Evolutionary conservation across 371 early-diverging fungal species (phyloP), one percentile per base, ranked within the genome.

Genomic region (Dichotomocladium elegans): DNA sequence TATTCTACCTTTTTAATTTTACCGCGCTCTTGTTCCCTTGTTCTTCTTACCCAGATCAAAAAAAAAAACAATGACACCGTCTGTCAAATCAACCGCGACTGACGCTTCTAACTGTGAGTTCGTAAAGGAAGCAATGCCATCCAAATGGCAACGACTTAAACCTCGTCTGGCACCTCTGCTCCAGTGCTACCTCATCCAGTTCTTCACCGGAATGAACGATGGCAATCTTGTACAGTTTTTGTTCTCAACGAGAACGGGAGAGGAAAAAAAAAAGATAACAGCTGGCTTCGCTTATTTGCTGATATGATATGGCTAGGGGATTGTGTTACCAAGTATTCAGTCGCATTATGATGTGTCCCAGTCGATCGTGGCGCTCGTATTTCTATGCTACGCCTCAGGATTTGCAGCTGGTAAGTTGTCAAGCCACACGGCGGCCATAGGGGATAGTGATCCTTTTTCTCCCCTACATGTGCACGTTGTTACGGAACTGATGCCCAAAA

Each of bases 181-280:
- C 11, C 62, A 62, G 47, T 52, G 50, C 2, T 62, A 51, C 22
- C 57, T 43, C 29, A 51, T 57, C 12, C 57, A 57, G 4, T 41
- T 57, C 15, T 30, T 62, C 8, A 53, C 57, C n/a, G 64, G 64
- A 8, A 29, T 64, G 1, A 60, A 64, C 33, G 64, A 64, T 22
- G 64, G 58, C 29, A 57, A 54, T 29, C 22, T 51, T 17, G 52
- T 51, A 51, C 15, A 33, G 10, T 10, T 10, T 10, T 33, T 33
- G 14, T 33, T 10, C 33, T 10, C 33, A 33, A 9, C 8, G 8
- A 33, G 8, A 33, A 10, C n/a, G 10, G 10, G 14, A 33, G 33
- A 9, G 14, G 14, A 33, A 10, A 33, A 9, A 10, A 33, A 9
- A 9, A 33, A 10, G 14, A 33, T 33, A 9, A n/a, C n/a, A n/a